Evolutionary conservation across 2,329 filamentous ascomycete genomes (phyloP).

Genomic region (Leptographium radiaticola): DNA sequence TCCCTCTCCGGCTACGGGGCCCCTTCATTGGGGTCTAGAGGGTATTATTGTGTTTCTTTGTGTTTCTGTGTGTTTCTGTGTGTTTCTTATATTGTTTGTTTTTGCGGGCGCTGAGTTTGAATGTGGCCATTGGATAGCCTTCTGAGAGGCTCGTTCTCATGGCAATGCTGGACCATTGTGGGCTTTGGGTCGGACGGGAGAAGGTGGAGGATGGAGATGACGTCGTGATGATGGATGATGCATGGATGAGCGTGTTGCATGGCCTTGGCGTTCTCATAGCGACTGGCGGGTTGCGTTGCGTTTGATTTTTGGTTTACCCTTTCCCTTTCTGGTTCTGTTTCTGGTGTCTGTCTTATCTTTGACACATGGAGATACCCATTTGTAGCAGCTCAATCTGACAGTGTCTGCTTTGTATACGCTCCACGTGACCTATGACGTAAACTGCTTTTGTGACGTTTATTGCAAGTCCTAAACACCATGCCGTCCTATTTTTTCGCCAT

Average conservation of each 20-base stretch:
- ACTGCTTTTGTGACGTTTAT: not conserved
- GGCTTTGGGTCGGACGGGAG: not conserved
- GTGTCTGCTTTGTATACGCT: not conserved
- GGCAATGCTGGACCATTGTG: too few relatives aligned
- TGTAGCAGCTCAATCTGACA: not conserved
- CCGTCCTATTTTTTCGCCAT: not conserved
- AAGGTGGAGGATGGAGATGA: not conserved
- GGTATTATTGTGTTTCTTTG: not conserved
- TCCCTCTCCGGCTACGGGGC: conserved; percentile 2
- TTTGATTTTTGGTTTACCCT: not conserved
- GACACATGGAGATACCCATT: not conserved
- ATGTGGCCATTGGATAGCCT: too few relatives aligned
- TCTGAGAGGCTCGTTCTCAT: too few relatives aligned
- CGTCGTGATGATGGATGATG: not conserved
- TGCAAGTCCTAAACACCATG: not conserved
- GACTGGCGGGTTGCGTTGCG: not conserved
- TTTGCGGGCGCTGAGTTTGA: too few relatives aligned
- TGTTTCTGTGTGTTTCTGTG: not conserved
- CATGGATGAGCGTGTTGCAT: not conserved
- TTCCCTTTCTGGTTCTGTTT: not conserved
- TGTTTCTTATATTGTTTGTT: not conserved
- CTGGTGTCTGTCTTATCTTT: not conserved
- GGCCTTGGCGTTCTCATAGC: not conserved
- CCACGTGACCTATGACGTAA: not conserved
- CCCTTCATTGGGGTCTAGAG: not conserved